These are phyloP conservation scores for Chionographis japonica DNA, from an alignment of 106 monocot species.

Conservation along the genomic window DNA sequence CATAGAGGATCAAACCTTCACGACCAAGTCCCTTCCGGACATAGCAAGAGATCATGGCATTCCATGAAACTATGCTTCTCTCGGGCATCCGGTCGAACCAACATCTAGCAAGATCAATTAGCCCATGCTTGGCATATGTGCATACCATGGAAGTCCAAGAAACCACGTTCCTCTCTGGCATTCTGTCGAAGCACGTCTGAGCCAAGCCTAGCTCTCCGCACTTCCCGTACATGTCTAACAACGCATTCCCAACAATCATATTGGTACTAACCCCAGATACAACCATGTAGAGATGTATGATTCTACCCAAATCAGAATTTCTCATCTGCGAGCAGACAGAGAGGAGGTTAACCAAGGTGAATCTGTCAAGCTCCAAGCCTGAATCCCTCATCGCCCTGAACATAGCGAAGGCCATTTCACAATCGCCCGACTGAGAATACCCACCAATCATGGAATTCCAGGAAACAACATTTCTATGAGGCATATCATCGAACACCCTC, in stretches of 20 bases:
- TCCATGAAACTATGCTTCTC: conserved; percentile 57
- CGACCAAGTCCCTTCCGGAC: conserved; percentile 19
- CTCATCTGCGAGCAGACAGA: conserved; percentile 35
- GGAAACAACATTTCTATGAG: conserved; percentile 41
- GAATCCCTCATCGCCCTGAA: conserved; percentile 39
- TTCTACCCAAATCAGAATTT: conserved; percentile 25
- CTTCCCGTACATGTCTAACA: conserved; percentile 80
- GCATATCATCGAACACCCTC: conserved; percentile 61
- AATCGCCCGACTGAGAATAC: conserved; percentile 42
- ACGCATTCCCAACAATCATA: conserved; percentile 54
- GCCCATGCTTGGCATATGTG: conserved; percentile 45
- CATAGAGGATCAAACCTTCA: conserved; percentile 44
- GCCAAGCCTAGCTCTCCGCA: conserved; percentile 37
- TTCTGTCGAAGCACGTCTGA: conserved; percentile 36
- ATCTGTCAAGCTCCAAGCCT: conserved; percentile 40
- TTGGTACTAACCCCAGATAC: conserved; percentile 22
- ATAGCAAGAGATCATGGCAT: conserved; percentile 63
- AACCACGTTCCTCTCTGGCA: conserved; percentile 44
- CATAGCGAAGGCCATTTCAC: conserved; percentile 16
- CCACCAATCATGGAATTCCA: conserved; percentile 75
- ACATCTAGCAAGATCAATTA: conserved; percentile 31
- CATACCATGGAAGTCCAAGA: conserved; percentile 60
- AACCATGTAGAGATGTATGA: conserved; percentile 30
- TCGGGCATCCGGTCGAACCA: conserved; percentile 50
- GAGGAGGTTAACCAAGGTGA: conserved; percentile 59